Evolutionary conservation across 73 alveolate genomes (phyloP).

Genomic region (Breviolum minutum): DNA sequence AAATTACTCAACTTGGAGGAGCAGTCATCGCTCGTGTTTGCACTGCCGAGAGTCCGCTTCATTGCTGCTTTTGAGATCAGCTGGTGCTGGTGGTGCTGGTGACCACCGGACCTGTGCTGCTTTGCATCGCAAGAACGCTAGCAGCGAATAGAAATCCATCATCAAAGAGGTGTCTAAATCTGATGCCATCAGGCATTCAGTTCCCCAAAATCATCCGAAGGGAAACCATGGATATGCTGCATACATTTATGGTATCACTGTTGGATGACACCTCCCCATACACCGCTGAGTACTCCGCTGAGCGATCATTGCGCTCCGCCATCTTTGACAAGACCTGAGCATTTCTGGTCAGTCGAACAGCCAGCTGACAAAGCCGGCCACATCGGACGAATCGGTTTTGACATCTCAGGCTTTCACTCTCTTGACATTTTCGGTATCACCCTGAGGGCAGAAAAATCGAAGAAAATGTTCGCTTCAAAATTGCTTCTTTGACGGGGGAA

Average conservation of each 20-base stretch:
- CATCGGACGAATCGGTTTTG: neutral
- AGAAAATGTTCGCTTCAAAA: neutral
- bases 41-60: neutral
- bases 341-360: no score
- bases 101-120: slow-evolving; percentile 35
- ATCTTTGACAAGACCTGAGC: slow-evolving; percentile 56
- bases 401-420: neutral
- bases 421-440: slow-evolving; percentile 52
- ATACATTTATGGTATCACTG: neutral
- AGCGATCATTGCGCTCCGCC: slow-evolving; percentile 68
- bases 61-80: neutral
- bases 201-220: no score
- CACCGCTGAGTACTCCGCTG: neutral
- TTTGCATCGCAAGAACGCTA: neutral
- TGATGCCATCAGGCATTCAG: no score
- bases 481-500: neutral
- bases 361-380: neutral
- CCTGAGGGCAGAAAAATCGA: neutral
- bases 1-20: no score
- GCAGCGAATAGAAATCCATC: neutral
- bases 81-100: neutral
- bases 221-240: neutral
- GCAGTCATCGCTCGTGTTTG: no score
- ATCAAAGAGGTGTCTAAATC: no score
- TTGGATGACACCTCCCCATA: neutral